Conservation (phyloP, 805 yeast species). For the Maudiozyma saulgeensis region DNA sequence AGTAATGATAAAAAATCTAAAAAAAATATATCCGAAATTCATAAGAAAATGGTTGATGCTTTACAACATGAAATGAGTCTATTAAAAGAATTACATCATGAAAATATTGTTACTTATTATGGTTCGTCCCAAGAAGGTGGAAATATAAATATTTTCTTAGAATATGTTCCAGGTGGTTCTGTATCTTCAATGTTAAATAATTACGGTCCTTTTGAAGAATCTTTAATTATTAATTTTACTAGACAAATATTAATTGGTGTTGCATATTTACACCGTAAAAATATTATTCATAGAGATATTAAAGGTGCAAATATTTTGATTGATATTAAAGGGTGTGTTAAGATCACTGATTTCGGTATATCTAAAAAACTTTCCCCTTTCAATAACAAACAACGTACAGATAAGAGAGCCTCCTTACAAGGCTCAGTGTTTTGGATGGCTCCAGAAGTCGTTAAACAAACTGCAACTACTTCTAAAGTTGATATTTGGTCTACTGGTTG, state of each 20-base stretch:
- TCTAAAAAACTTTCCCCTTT: constrained; percentile 58
- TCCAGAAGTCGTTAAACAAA: constrained; percentile 94
- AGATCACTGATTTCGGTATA: constrained; percentile 81
- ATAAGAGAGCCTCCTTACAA: constrained; percentile 66
- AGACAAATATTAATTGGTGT: constrained; percentile 70
- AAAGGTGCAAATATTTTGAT: constrained; percentile 82
- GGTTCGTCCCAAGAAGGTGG: constrained; percentile 76
- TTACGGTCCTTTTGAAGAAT: constrained; percentile 76
- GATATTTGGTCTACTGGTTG: constrained; percentile 98
- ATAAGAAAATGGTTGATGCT: constrained; percentile 62
- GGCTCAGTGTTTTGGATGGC: constrained; percentile 99
- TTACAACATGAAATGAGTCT: constrained; percentile 73
- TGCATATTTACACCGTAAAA: constrained; percentile 60
- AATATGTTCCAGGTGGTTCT: constrained; percentile 67
- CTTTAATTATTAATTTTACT: constrained; percentile 59
- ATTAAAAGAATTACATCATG: constrained; percentile 73
- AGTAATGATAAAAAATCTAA: constrained; percentile 10
- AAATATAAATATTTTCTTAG: constrained; percentile 67
- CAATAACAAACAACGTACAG: constrained; percentile 32
- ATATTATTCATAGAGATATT: constrained; percentile 77
- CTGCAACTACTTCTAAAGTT: constrained; percentile 82
- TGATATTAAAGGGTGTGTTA: constrained; percentile 71
- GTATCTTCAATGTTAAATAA: constrained; percentile 60
- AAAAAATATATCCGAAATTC: constrained; percentile 25
- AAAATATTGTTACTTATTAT: constrained; percentile 82